Evolutionary conservation across 495 filamentous ascomycete genomes (phyloP).

Genomic region (Penicillium simplicissimum): DNA sequence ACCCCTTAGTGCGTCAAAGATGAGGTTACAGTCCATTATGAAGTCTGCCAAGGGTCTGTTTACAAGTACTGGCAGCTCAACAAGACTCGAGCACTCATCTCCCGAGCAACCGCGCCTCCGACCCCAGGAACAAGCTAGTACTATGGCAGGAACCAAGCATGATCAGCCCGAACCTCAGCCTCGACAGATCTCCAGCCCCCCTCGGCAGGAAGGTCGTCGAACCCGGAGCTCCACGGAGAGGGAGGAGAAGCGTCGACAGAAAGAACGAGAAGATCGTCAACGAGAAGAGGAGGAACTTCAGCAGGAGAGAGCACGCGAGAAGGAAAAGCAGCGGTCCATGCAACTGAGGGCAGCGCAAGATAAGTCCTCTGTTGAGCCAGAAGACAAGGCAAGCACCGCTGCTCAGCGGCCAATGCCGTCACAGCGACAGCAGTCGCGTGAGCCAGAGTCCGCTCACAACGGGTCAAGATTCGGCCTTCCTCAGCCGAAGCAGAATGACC

Average conservation of each 20-base stretch:
- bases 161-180: slow-evolving; percentile 22
- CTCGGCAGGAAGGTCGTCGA: slow-evolving; percentile 54
- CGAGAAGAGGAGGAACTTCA: slow-evolving; percentile 56
- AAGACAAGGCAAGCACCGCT: slow-evolving; percentile 41
- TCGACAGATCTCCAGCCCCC: slow-evolving; percentile 30
- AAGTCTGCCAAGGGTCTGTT: slow-evolving; percentile 83
- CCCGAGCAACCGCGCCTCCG: slow-evolving; percentile 36
- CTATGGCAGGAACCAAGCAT: slow-evolving; percentile 13
- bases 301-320: slow-evolving; percentile 62
- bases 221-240: slow-evolving; percentile 76
- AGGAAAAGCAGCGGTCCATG: slow-evolving; percentile 59
- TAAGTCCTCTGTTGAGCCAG: slow-evolving; percentile 35
- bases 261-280: slow-evolving; percentile 54
- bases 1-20: slow-evolving; percentile 84
- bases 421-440: slow-evolving; percentile 49
- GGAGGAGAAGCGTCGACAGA: slow-evolving; percentile 63
- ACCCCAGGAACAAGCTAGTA: slow-evolving; percentile 16
- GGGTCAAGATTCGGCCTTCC: slow-evolving; percentile 45
- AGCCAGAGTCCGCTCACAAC: slow-evolving; percentile 38
- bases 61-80: slow-evolving; percentile 74
- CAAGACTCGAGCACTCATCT: slow-evolving; percentile 62
- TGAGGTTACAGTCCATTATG: slow-evolving; percentile 81
- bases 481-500: slow-evolving; percentile 54
- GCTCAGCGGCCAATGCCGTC: slow-evolving; percentile 47
- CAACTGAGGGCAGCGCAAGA: slow-evolving; percentile 39